These are phyloP conservation scores for Chaetomium strumarium DNA, from an alignment of 2,329 filamentous ascomycete species.

Conservation along the genomic window DNA sequence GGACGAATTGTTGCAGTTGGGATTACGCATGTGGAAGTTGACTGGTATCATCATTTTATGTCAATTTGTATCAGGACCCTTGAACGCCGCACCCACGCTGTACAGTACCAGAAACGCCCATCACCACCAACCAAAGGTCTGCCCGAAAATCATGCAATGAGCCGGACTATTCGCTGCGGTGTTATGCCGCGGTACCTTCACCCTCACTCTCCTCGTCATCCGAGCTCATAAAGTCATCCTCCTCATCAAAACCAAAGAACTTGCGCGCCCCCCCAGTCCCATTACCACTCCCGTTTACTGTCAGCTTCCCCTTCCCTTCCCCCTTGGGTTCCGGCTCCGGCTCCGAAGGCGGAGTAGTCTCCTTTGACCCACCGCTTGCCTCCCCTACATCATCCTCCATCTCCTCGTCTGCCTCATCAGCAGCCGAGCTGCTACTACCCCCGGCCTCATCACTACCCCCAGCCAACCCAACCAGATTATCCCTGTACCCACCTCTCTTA, in stretches of 20 bases:
- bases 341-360: slow-evolving; percentile 45
- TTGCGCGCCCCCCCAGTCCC: slow-evolving; percentile 36
- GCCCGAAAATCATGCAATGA: not conserved
- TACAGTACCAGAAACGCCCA: not conserved
- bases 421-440: slow-evolving; percentile 6
- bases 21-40: not conserved
- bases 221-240: slow-evolving; percentile 68
- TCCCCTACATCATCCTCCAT: slow-evolving; percentile 31
- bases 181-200: slow-evolving; percentile 20
- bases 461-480: slow-evolving; percentile 36
- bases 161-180: not conserved
- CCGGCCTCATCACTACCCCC: not conserved
- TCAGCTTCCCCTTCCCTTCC: slow-evolving; percentile 36
- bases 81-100: too few species aligned
- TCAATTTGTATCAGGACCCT: not conserved
- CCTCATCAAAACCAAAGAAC: slow-evolving; percentile 75
- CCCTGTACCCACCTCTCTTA: slow-evolving; percentile 56
- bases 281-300: slow-evolving; percentile 33
- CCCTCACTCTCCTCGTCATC: slow-evolving; percentile 52
- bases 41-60: slow-evolving; percentile 5
- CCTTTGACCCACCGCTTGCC: slow-evolving; percentile 39
- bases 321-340: slow-evolving; percentile 28
- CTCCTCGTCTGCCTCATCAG: slow-evolving; percentile 10
- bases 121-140: not conserved
- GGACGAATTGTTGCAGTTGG: not conserved